Percentiles rank a stretch among this genome's conserved stretches.
These are phyloP conservation scores for Circinella minor DNA, from an alignment of 371 early-diverging fungal genomes.

Conservation along the genomic window DNA sequence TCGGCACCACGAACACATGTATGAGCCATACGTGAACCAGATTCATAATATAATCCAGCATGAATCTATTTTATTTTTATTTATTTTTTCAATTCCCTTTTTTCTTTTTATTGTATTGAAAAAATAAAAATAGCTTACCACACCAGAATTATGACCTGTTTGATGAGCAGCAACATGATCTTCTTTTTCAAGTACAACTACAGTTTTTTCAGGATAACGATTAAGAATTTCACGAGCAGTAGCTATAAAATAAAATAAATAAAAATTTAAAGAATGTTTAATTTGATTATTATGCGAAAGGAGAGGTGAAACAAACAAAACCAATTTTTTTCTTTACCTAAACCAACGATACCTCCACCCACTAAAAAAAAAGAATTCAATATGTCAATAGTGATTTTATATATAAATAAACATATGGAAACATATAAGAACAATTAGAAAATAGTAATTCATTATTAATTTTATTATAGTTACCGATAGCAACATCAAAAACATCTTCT, in stretches of 20 bases:
- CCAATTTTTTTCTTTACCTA: constrained; percentile 21
- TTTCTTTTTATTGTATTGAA: too few species aligned
- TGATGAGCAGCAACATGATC: constrained; percentile 50
- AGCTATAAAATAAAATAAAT: constrained; percentile 17
- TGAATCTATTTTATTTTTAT: constrained; percentile 36
- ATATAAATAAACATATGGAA: background rate
- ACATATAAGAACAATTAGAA: background rate
- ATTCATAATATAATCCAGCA: constrained; percentile 49
- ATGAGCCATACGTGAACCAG: constrained; percentile 54
- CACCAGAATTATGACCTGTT: constrained; percentile 53
- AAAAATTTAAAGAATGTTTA: background rate
- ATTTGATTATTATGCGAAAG: too few species aligned
- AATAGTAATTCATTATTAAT: too few species aligned
- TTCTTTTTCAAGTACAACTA: constrained; percentile 51
- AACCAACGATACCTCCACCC: constrained; percentile 53
- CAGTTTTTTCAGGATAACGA: constrained; percentile 45
- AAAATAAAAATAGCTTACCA: constrained; percentile 17
- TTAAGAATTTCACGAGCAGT: constrained; percentile 51
- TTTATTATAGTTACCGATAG: constrained; percentile 20
- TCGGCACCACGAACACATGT: constrained; percentile 53
- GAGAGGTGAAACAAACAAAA: too few species aligned
- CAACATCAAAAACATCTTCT: constrained; percentile 40
- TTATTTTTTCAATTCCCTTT: too few species aligned
- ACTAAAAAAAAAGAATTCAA: constrained; percentile 20
- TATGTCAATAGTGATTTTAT: background rate